These are phyloP conservation scores for Pythium biforme DNA, from an alignment of 352 stramenopile species.

Conservation along the genomic window DNA sequence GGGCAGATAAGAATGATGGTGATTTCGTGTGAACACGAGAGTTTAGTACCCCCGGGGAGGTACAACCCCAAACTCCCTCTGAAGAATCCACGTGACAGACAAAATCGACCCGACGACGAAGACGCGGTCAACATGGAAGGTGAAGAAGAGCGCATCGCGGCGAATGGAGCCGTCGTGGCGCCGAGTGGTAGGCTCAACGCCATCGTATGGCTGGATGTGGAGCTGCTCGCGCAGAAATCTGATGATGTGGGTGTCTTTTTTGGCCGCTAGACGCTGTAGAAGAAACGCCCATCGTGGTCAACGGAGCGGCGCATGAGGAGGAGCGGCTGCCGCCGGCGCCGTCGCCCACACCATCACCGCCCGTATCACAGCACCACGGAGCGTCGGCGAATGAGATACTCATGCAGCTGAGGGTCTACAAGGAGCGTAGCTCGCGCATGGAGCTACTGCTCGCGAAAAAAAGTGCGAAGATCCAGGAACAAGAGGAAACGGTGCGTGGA, in stretches of 20 bases:
- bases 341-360: slow-evolving; percentile 18
- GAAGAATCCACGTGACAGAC: slow-evolving; percentile 20
- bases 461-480: slow-evolving; percentile 68
- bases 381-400: slow-evolving; percentile 25
- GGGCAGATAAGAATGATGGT: slow-evolving; percentile 7
- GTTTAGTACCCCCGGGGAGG: slow-evolving; percentile 3
- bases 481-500: slow-evolving; percentile 63
- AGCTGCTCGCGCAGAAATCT: not conserved
- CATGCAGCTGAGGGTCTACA: slow-evolving; percentile 50
- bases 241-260: not conserved
- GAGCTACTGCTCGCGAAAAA: slow-evolving; percentile 70
- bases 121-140: slow-evolving; percentile 6
- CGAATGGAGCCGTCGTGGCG: not conserved
- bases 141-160: not conserved
- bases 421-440: slow-evolving; percentile 58
- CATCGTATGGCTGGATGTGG: not conserved
- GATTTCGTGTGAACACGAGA: too few relatives aligned
- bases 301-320: slow-evolving; percentile 3
- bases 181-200: slow-evolving; percentile 1
- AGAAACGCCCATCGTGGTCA: not conserved
- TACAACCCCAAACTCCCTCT: slow-evolving; percentile 2
- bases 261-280: slow-evolving; percentile 6
- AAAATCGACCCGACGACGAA: slow-evolving; percentile 13
- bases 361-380: slow-evolving; percentile 13
- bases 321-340: slow-evolving; percentile 15